Conservation (phyloP, 345 rosid genomes). For the Adansonia digitata region DNA sequence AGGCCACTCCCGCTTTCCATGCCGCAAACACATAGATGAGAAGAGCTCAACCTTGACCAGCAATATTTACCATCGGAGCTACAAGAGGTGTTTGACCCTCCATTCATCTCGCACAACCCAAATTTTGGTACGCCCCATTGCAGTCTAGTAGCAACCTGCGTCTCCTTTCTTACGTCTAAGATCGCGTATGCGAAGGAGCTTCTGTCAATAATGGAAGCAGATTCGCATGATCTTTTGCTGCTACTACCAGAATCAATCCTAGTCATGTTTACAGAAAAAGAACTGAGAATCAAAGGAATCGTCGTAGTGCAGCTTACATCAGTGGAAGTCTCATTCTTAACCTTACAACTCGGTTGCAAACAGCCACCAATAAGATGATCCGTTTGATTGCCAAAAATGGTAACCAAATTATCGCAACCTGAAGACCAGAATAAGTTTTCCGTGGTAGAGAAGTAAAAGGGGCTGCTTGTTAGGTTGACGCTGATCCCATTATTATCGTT, state of each 20-base stretch:
- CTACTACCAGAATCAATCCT: no score
- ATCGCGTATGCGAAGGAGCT: background rate
- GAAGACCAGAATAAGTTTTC: background rate
- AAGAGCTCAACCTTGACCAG: background rate
- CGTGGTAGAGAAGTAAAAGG: background rate
- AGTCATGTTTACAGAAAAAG: background rate
- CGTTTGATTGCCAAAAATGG: background rate
- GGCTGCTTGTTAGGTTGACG: background rate
- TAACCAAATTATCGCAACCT: background rate
- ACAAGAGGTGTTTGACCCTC: background rate
- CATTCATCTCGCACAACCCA: background rate
- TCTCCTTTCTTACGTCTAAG: background rate
- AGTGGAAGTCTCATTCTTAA: background rate
- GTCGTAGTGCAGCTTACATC: background rate
- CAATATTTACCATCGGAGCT: background rate
- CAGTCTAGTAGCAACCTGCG: background rate
- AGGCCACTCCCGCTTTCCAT: background rate
- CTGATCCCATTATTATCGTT: no score
- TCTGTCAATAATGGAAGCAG: background rate
- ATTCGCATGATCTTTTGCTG: background rate
- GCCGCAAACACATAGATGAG: background rate
- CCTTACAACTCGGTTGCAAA: background rate
- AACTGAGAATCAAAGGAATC: background rate
- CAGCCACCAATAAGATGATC: background rate
- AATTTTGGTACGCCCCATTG: background rate